Evolutionary conservation across 2,329 filamentous ascomycete genomes (phyloP).

Genomic region (Periconia sp.): DNA sequence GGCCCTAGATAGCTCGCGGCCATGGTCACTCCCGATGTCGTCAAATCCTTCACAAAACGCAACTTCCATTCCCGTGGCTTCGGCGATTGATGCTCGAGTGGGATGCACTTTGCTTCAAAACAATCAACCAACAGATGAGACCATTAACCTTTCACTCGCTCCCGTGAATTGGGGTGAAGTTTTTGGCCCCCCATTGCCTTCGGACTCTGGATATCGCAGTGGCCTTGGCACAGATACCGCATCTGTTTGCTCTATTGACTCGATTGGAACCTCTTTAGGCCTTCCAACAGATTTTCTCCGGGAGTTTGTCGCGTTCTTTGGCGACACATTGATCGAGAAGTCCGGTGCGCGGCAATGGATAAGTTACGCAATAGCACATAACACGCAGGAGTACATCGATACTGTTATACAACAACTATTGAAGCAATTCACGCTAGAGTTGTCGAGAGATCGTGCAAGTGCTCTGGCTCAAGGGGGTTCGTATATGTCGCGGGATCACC

Average conservation of each 20-base stretch:
- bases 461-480: too few relatives aligned
- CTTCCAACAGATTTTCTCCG: slow-evolving; percentile 11
- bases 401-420: slow-evolving; percentile 1
- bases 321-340: slow-evolving; percentile 8
- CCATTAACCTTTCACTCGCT: too few relatives aligned
- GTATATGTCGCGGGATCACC: neutral
- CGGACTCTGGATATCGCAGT: slow-evolving; percentile 9
- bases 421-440: slow-evolving; percentile 7
- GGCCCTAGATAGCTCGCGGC: too few relatives aligned
- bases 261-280: slow-evolving; percentile 7
- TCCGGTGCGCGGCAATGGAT: slow-evolving; percentile 8
- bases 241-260: slow-evolving; percentile 11
- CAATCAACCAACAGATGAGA: too few relatives aligned
- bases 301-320: slow-evolving; percentile 14
- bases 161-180: too few relatives aligned
- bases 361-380: slow-evolving; percentile 1
- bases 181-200: too few relatives aligned
- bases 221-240: slow-evolving; percentile 9
- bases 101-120: too few relatives aligned
- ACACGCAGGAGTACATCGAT: slow-evolving; percentile 3
- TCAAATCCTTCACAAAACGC: too few relatives aligned
- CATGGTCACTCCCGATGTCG: too few relatives aligned
- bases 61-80: too few relatives aligned
- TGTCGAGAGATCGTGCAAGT: neutral
- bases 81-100: too few relatives aligned